Base-by-base conservation (phyloP, 441 rosid species). In the Flueggea neowawraea region DNA sequence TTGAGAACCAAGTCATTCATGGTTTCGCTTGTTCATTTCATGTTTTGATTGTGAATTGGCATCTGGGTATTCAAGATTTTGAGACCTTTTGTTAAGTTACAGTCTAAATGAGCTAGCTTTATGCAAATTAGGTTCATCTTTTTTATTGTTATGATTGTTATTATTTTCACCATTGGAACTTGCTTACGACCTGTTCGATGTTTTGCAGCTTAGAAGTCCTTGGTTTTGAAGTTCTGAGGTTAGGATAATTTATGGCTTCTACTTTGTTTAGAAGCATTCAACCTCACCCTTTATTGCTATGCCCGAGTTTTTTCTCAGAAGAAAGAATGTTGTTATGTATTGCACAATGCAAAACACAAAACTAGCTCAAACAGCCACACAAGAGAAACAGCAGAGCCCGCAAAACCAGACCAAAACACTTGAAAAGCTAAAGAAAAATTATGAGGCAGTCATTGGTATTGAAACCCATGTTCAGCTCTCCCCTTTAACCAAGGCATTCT, bases 381-480 rank as follows among this genome's bases (percentile, higher is more conserved):
- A 72, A 63, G 96, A 82, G 70, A 79, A 73, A 61, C 82, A 83
- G 72, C 75, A 64, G 54, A 41, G 70, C 31, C 82, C 80, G 0
- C 80, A 76, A 54, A 65, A 60, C 62, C 78, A 70, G 62, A 71
- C 73, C 60, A 77, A 82, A 75, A 64, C 73, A 16, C 72, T 83
- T 16, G 84, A 87, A 49, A 76, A 76, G 69, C 66, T 83, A 49
- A 48, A 74, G 4, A 82, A 68, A 73, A 86, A 85, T 51, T 94
- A 83, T 58, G 96, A 90, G 73, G 89, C 96, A 52, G 66, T 94
- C 45, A 90, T 94, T 57, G 98, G 97, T 28, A 85, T 94, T 69
- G 97, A 94, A 83, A 94, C 98, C 52, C 97, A 94, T 57, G 95
- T 90, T 6, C 98, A 90, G 74, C 93, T 94, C 50, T 82, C 87